phyloP scores from a whole-genome alignment of 75 land plant genomes.

The Chamaecyparis obtusa region DNA sequence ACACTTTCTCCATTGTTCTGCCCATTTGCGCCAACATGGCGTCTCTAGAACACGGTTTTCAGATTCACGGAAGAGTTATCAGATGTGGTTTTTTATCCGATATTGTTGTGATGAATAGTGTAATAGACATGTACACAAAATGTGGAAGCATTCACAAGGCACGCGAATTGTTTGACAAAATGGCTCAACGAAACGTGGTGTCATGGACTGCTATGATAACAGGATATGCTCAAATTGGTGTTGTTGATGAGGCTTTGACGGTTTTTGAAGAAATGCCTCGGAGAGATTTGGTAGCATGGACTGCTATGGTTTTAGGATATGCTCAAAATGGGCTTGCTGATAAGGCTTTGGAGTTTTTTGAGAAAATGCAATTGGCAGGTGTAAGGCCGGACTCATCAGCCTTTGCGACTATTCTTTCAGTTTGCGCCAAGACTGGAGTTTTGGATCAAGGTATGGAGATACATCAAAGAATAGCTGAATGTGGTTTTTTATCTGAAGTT shows the following conservation, averaged over 20 bases:
- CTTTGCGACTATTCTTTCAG: not conserved
- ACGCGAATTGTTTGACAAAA: slow-evolving; percentile 10
- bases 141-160: slow-evolving; percentile 25
- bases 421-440: not conserved
- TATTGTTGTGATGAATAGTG: slow-evolving; percentile 14
- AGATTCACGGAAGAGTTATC: not conserved
- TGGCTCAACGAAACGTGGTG: not conserved
- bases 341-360: slow-evolving; percentile 11
- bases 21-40: not conserved
- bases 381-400: slow-evolving; percentile 2
- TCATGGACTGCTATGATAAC: not conserved
- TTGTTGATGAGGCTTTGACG: not conserved
- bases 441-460: not conserved
- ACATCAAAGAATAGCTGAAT: not conserved
- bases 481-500: not conserved
- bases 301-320: slow-evolving; percentile 17
- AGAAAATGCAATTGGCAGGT: slow-evolving; percentile 6
- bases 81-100: slow-evolving; percentile 18
- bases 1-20: slow-evolving; percentile 2
- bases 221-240: not conserved
- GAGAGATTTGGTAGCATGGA: slow-evolving; percentile 11
- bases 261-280: not conserved
- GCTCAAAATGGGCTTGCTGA: slow-evolving; percentile 3
- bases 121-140: slow-evolving; percentile 31
- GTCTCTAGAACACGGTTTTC: slow-evolving; percentile 11